Evolutionary conservation across 768 basidiomycete species (phyloP).

Genomic region (Candolleomyces eurysporus): DNA sequence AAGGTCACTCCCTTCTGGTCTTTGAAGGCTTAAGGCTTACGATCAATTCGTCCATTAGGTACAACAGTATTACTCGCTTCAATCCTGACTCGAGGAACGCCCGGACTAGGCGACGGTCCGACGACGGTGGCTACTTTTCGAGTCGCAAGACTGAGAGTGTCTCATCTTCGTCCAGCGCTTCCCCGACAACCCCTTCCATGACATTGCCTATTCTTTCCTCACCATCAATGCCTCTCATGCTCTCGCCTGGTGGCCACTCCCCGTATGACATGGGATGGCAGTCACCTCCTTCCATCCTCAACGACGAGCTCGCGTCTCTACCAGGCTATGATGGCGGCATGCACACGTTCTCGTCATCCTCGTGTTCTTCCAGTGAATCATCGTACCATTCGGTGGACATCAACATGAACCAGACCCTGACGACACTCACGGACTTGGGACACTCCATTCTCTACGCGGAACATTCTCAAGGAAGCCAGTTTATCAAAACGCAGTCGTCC

Average conservation of each 20-base stretch:
- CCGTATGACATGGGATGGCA: constrained; percentile 23
- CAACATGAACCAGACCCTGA: constrained; percentile 29
- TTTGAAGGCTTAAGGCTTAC: not conserved
- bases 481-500: constrained; percentile 1
- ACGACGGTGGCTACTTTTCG: constrained; percentile 26
- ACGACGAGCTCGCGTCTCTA: constrained; percentile 28
- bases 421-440: constrained; percentile 28
- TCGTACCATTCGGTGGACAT: constrained; percentile 33
- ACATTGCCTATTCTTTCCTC: constrained; percentile 16
- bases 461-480: constrained; percentile 9
- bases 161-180: constrained; percentile 42
- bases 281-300: constrained; percentile 29
- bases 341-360: constrained; percentile 23
- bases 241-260: not conserved
- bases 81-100: constrained; percentile 36
- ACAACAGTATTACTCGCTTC: constrained; percentile 52
- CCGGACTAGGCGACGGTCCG: constrained; percentile 37
- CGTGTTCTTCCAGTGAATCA: constrained; percentile 25
- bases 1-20: constrained; percentile 8
- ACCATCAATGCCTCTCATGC: constrained; percentile 17
- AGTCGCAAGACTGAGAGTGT: constrained; percentile 35
- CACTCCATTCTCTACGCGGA: constrained; percentile 18
- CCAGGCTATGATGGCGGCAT: constrained; percentile 21
- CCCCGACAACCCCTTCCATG: constrained; percentile 35
- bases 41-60: constrained; percentile 27